phyloP scores from a whole-genome alignment of 1,284 basidiomycete genomes.

The Ganoderma resinaceum region DNA sequence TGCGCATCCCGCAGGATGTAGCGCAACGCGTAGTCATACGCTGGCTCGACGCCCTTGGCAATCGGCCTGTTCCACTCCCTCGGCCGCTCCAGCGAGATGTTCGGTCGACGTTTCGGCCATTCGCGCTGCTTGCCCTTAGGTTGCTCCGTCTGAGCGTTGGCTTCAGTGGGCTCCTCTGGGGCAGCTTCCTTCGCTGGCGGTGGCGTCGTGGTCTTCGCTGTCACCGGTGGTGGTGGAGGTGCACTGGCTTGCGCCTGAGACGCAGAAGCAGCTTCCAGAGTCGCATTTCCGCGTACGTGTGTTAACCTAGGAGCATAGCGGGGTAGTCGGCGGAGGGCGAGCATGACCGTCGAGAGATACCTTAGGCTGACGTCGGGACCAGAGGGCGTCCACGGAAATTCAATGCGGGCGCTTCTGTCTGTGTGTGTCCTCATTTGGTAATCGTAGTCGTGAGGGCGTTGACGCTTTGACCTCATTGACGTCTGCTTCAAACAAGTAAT shows the following conservation, averaged over 20 bases:
- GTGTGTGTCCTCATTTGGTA: background rate
- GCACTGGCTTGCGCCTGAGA: slow-evolving; percentile 24
- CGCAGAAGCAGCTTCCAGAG: slow-evolving; percentile 30
- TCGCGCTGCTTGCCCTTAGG: slow-evolving; percentile 27
- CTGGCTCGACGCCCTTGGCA: slow-evolving; percentile 71
- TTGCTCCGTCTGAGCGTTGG: slow-evolving; percentile 10
- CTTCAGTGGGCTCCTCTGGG: slow-evolving; percentile 1
- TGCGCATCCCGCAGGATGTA: slow-evolving; percentile 63
- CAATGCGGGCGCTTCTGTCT: slow-evolving; percentile 16
- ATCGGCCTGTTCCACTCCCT: slow-evolving; percentile 75
- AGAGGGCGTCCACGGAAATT: slow-evolving; percentile 22
- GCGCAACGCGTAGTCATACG: slow-evolving; percentile 83
- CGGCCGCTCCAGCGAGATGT: slow-evolving; percentile 57
- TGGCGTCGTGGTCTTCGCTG: slow-evolving; percentile 19
- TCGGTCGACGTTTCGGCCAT: slow-evolving; percentile 46
- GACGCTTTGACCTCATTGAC: background rate
- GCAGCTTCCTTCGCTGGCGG: slow-evolving; percentile 17
- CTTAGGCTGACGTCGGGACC: slow-evolving; percentile 12
- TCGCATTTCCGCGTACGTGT: slow-evolving; percentile 39
- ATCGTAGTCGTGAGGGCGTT: too few relatives aligned
- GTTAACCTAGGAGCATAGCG: slow-evolving; percentile 32
- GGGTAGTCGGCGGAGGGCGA: slow-evolving; percentile 37
- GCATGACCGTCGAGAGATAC: slow-evolving; percentile 31
- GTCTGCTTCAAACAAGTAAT: background rate
- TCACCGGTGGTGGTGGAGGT: slow-evolving; percentile 32